Percentiles rank a stretch among this genome's conserved stretches.
Conservation (phyloP, 2,329 filamentous ascomycete species). For the Talaromyces verruculosus region DNA sequence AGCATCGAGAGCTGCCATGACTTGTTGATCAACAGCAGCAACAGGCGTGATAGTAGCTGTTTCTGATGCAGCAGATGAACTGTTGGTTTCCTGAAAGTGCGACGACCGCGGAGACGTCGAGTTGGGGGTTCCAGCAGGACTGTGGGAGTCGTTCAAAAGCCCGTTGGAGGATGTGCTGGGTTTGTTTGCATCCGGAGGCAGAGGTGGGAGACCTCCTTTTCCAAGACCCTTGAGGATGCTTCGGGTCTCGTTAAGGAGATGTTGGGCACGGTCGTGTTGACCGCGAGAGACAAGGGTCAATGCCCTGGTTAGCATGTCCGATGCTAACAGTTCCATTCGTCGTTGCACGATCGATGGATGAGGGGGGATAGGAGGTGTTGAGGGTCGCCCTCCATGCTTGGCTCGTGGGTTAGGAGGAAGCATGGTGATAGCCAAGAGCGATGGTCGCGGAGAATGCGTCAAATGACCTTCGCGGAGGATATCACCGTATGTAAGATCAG, state of each 20-base stretch:
- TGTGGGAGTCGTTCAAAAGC: slow-evolving; percentile 38
- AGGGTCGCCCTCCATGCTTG: slow-evolving; percentile 48
- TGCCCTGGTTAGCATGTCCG: slow-evolving; percentile 93
- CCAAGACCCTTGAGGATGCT: slow-evolving; percentile 94
- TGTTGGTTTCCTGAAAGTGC: slow-evolving; percentile 33
- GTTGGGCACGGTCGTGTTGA: slow-evolving; percentile 90
- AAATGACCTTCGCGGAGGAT: slow-evolving; percentile 84
- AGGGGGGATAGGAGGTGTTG: slow-evolving; percentile 81
- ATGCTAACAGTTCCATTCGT: slow-evolving; percentile 95
- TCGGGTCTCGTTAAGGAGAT: slow-evolving; percentile 86
- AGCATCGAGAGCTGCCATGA: slow-evolving; percentile 81
- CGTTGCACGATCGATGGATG: slow-evolving; percentile 94
- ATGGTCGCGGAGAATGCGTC: slow-evolving; percentile 83
- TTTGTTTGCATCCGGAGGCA: slow-evolving; percentile 59
- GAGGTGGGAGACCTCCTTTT: slow-evolving; percentile 88
- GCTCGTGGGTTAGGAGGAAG: slow-evolving; percentile 66
- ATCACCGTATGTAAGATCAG: slow-evolving; percentile 90
- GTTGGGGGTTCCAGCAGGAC: slow-evolving; percentile 39
- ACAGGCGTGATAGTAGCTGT: slow-evolving; percentile 54
- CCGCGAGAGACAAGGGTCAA: slow-evolving; percentile 86
- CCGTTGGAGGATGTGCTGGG: slow-evolving; percentile 23
- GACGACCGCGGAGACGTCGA: slow-evolving; percentile 42
- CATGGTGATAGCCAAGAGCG: slow-evolving; percentile 93
- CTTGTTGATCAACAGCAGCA: slow-evolving; percentile 77
- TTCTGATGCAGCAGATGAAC: slow-evolving; percentile 38